Base-by-base conservation (phyloP, 345 rosid species). In the Camelina neglecta region DNA sequence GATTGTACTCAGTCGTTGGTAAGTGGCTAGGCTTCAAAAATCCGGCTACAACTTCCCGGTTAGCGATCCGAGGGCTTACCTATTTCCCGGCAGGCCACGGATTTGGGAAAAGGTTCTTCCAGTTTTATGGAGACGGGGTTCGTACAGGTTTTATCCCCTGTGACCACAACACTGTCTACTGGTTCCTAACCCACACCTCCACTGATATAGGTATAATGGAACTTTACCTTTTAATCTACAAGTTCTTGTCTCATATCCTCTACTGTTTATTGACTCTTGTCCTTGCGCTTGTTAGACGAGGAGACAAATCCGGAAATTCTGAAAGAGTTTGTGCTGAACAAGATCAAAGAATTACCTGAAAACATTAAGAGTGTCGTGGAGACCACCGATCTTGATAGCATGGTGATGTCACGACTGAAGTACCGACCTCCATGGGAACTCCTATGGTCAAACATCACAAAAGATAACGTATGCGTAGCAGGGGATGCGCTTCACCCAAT, bases 401-500 rank as follows among this genome's bases (percentile, higher is more conserved):
- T 88, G 1, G 42, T 47, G 16, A 20, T 53, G 59, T 73, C 86
- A 15, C 83, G 65, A 10, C 67, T 85, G 33, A 75, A 78, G 45
- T 84, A 61, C 48, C 70, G 92, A 63, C 77, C 72, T 8, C 92
- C 96, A 4, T 85, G 90, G 96, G 87, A 85, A 65, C 42, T 90
- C 53, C 10, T 88, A 4, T 83, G 86, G 86, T 69, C 85, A 79
- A 83, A 83, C 66, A 85, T 86, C 15, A 80, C 91, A 71, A 86
- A 83, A 42, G 88, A 84, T 53, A 88, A 84, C 47, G 84, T 83
- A 2, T 88, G 90, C 58, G 86, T 87, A 11, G 90, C 89, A 6
- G 93, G 92, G 44, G 92, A 90, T 74, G 92, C 93, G 9, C 84
- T 86, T 24, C 93, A 90, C 72, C 87, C 92, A 8, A 90, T 90